Base-by-base conservation (phyloP, 2,329 filamentous ascomycete species). In the Aspergillus novoparasiticus region DNA sequence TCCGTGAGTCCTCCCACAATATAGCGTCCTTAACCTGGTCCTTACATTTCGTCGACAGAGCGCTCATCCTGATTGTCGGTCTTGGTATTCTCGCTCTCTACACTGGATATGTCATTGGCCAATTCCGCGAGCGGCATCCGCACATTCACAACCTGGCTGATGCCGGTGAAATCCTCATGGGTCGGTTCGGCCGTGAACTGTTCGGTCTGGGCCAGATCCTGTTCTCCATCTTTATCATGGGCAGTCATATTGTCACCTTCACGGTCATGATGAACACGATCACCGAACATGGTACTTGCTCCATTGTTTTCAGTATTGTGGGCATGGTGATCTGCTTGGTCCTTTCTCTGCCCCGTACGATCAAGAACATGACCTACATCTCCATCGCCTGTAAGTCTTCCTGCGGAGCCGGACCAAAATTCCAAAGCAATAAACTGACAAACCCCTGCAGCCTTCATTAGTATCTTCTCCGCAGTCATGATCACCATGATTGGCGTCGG, bases 171-270 rank as follows among this genome's bases (percentile, higher is more conserved):
- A 79, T 91, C 62, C 81, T 92, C 57, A 80, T 84, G 66, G 90
- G 90, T 16, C 78, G 77, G 10, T 79, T 86, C 46, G 88, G 87
- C 1, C 85, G 87, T 62, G 87, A 90, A 73, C 67, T 92, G 28
- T 82, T 90, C 51, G 88, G 87, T 28, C 77, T 81, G 62, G 87
- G 86, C 68, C 88, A 90, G 68, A 78, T 85, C 2, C 76, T 91
- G 28, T 87, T 91, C 75, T 81, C 91, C 34, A 80, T 89, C 65
- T 90, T 92, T 78, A 85, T 90, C 65, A 87, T 89, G 76, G 89
- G 85, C 36, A 89, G 88, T n/a, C 90, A 92, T 76, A 84, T 90
- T 61, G 78, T 91, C 66, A 90, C 88, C 0, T 90, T 90, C 67
- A 85, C 84, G 36, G 88, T 91, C 69, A 89, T 89, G 74, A 85